Evolutionary conservation across 2,329 filamentous ascomycete species (phyloP), one percentile per base, ranked within the genome.

Genomic region (Pseudophaeomoniella oleicola): DNA sequence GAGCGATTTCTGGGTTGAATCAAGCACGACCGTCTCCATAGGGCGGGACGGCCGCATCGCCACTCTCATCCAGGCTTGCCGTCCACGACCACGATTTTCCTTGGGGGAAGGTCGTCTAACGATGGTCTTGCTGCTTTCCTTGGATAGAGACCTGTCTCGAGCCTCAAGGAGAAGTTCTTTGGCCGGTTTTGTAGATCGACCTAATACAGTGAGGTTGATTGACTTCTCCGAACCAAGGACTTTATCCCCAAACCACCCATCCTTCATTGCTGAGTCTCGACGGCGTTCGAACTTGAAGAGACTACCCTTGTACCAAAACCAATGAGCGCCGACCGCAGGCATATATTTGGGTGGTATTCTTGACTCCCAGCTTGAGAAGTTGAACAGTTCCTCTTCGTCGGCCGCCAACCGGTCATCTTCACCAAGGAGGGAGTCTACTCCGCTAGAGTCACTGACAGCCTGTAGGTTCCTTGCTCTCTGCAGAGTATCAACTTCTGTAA

Each of bases 11-110:
- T 82, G 71, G 34, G 66, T 55, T 6, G 65, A 60, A 43, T 84
- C 79, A 3, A 90, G 65, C 2, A 86, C 76, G 1, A 92, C 81
- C 0, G 82, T 88, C 35, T 69, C 66, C 63, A 88, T 80, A 1
- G 78, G 77, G 12, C 81, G 63, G 4, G 78, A 42, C 5, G 45
- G 44, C 16, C 43, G 42, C 18, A 35, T 38, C 12, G 45, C 43
- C 16, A 47, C 42, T 30, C 34, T 44, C 12, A 34, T 42, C 46
- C 46, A 48, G 12, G 40, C 35, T 27, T 38, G 39, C 29, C 37
- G 34, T 16, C 39, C 36, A 14, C 42, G 37, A 5, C 39, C 37
- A 34, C 41, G 37, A n/a, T 41, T 46, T 16, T 63, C 59, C 37
- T 61, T 64, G 0, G 57, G 53, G 3, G 55, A 56, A 0, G 66